Base-by-base conservation (phyloP, 2,329 filamentous ascomycete species). In the Pyricularia sp. region DNA sequence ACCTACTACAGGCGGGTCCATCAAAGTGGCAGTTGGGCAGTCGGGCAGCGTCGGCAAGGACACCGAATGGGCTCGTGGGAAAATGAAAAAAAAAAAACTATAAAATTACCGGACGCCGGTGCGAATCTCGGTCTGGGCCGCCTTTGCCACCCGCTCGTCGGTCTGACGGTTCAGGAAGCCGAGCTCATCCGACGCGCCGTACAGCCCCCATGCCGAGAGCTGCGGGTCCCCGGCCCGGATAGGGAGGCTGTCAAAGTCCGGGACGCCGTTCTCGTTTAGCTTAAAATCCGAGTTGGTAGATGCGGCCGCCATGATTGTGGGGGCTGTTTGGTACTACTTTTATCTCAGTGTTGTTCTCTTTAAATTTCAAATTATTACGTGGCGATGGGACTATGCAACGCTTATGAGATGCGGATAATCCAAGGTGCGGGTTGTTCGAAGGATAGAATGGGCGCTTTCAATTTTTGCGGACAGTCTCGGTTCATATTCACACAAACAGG, bases 131-230 rank as follows among this genome's bases (percentile, higher is more conserved):
- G 79, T 79, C 70, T 77, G 78, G 26, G 85, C 83, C 1, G 85
- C 83, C 50, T 80, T 78, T 12, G 80, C 80, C 25, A 88, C 84
- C 23, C 84, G 77, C 68, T 82, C 79, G 67, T 86, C 80, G 0
- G 85, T 88, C 17, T 90, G 80, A 31, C 86, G 81, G 74, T 90
- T 90, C 25, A 90, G 75, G 28, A 84, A 85, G 11, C 87, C 88
- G 2, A 90, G 79, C 76, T 88, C 79, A 74, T 89, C 87, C 68
- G 83, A 74, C 66, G 81, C 77, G 66, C 86, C 86, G 74, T 86
- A 88, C 4, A 86, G 79, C 6, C 79, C 80, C 81, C 81, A 84
- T 20, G 82, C 81, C 55, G 75, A 77, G 69, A 17, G 31, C 17
- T 63, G 67, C 59, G 68, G 71, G 66, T 71, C 66, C 33, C 65